Evolutionary conservation across 257 asterid species (phyloP), one percentile per base, ranked within the genome.

Genomic region (Nicotiana sylvestris): DNA sequence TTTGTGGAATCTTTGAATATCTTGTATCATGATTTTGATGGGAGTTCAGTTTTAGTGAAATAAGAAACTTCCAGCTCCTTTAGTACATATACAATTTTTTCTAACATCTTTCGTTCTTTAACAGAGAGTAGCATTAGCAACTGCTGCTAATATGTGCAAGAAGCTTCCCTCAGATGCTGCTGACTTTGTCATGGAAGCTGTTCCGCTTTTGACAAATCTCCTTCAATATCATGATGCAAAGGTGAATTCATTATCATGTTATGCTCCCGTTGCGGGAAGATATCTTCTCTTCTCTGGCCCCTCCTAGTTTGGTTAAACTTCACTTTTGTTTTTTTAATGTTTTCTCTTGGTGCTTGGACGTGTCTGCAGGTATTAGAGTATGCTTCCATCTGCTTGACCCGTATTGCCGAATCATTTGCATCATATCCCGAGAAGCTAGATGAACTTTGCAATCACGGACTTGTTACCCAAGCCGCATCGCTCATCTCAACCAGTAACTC

Each of bases 111-210:
- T 81, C 43, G 80, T 79, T 57, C 65, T 51, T 25, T 83, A n/a
- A 46, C 85, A 97, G 99, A 92, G 99, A 46, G 99, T 97, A 80
- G 99, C 99, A 72, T 88, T 97, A 76, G 83, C 96, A 16, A 97
- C 99, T 66, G 99, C 99, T 60, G 99, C 99, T 85, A 97, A 97
- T 85, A 93, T 97, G 94, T 97, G 99, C 92, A 97, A 95, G 91
- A 97, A 97, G 86, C 92, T 97, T 57, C 97, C 99, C 62, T 92
- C 98, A 27, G 98, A 97, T 92, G 98, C 98, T 16, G 88, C 98
- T 86, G 99, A 97, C 86, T 97, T 93, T 60, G 99, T 97, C 21
- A 93, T 94, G 99, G 98, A 94, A 89, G 99, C 99, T 82, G 98
- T 97, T 74, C 99, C 99, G 1, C 87, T 97, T 86, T 88, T 97